Evolutionary conservation across 805 yeast genomes (phyloP).

Genomic region (Myxozyma neotropica): DNA sequence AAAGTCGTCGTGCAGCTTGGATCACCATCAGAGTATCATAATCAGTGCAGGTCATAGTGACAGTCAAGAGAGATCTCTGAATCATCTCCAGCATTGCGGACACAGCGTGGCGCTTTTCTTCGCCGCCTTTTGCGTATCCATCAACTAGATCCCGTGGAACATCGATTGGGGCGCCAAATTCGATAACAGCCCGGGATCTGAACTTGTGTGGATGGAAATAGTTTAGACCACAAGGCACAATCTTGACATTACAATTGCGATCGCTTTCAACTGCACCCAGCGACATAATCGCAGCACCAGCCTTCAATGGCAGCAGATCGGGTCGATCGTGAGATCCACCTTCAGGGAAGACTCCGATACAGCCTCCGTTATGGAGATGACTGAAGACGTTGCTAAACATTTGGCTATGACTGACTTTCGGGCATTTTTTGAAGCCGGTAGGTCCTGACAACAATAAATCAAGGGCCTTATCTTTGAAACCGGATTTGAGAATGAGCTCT

Average conservation of each 20-base stretch:
- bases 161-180: constrained; percentile 86
- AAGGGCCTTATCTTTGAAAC: constrained; percentile 58
- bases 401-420: constrained; percentile 78
- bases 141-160: constrained; percentile 63
- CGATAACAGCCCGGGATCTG: constrained; percentile 92
- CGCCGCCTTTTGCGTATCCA: constrained; percentile 62
- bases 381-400: constrained; percentile 84
- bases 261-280: constrained; percentile 84
- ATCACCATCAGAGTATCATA: constrained; percentile 86
- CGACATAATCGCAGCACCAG: constrained; percentile 98
- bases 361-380: constrained; percentile 76
- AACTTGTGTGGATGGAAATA: constrained; percentile 95
- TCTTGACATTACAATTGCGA: constrained; percentile 74
- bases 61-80: constrained; percentile 79
- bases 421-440: constrained; percentile 69
- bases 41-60: constrained; percentile 88
- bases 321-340: constrained; percentile 98
- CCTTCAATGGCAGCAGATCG: constrained; percentile 86
- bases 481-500: constrained; percentile 66
- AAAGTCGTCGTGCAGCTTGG: constrained; percentile 88
- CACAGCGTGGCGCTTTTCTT: constrained; percentile 74
- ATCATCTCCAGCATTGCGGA: constrained; percentile 68
- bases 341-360: constrained; percentile 94
- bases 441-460: constrained; percentile 52
- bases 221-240: constrained; percentile 97